Evolutionary conservation across 208 protist genomes (phyloP).

Genomic region (Acanthamoeba lenticulata): DNA sequence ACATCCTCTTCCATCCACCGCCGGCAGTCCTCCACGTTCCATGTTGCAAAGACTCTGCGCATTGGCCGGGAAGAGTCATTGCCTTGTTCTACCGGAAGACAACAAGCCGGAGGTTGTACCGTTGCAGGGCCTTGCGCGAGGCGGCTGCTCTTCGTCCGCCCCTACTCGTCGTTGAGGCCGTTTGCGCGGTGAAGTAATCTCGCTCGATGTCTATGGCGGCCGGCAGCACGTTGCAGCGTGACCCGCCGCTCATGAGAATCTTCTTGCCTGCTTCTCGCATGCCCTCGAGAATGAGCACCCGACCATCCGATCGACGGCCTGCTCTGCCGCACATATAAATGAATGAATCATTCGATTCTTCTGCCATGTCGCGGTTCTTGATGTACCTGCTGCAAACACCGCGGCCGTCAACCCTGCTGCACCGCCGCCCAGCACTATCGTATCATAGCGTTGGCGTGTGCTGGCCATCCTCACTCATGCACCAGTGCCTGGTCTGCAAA

Average conservation of each 20-base stretch:
- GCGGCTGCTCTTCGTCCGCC: not conserved
- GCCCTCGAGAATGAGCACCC: constrained; percentile 52
- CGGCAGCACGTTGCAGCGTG: constrained; percentile 65
- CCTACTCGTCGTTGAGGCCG: not conserved
- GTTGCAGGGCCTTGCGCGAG: constrained; percentile 11
- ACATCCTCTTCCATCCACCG: constrained; percentile 52
- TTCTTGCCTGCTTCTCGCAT: constrained; percentile 71
- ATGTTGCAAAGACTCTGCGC: constrained; percentile 32
- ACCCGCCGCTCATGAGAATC: constrained; percentile 71
- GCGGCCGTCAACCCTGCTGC: not conserved
- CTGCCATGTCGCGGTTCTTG: not conserved
- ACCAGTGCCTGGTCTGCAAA: too few relatives aligned
- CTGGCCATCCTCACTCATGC: not conserved
- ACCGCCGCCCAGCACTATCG: not conserved
- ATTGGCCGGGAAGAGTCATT: not conserved
- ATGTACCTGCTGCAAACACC: not conserved
- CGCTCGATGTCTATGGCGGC: constrained; percentile 49
- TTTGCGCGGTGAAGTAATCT: constrained; percentile 66
- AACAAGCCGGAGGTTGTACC: not conserved
- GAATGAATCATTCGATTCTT: not conserved
- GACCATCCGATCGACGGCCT: not conserved
- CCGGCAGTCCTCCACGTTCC: constrained; percentile 60
- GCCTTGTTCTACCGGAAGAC: not conserved
- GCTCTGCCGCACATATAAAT: not conserved
- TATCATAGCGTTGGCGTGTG: not conserved